A percentile compares a stretch with the other conserved stretches of the same genome.
phyloP scores from a whole-genome alignment of 495 filamentous ascomycete genomes.

The Annulohypoxylon stygium region DNA sequence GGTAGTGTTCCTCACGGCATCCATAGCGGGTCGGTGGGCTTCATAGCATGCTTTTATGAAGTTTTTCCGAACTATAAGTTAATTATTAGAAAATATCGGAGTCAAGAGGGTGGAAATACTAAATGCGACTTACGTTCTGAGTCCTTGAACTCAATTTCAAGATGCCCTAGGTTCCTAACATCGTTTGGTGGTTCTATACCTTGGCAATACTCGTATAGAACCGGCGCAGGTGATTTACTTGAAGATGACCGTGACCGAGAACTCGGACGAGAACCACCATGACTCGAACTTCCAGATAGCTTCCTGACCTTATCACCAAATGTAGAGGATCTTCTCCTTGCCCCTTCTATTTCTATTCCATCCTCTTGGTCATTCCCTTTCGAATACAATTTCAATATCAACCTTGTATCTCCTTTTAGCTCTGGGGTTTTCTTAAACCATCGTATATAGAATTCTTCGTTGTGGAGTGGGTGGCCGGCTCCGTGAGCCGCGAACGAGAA shows the following conservation, averaged over 20 bases:
- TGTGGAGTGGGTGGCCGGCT: slow-evolving; percentile 8
- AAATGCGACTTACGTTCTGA: slow-evolving; percentile 19
- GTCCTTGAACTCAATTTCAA: slow-evolving; percentile 44
- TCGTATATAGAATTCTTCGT: slow-evolving; percentile 41
- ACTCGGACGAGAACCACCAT: background rate
- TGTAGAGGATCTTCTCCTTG: slow-evolving; percentile 17
- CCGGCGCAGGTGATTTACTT: background rate
- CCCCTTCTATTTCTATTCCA: background rate
- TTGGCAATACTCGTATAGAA: slow-evolving; percentile 18
- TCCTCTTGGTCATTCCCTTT: slow-evolving; percentile 24
- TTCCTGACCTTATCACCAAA: slow-evolving; percentile 15
- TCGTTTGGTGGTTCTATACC: slow-evolving; percentile 33
- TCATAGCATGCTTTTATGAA: slow-evolving; percentile 46
- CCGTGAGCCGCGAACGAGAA: slow-evolving; percentile 42
- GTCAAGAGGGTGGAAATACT: background rate
- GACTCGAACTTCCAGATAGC: slow-evolving; percentile 18
- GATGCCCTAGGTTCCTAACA: slow-evolving; percentile 30
- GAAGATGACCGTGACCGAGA: slow-evolving; percentile 27
- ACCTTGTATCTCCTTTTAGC: slow-evolving; percentile 32
- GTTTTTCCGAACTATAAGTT: slow-evolving; percentile 35
- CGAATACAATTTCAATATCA: slow-evolving; percentile 33
- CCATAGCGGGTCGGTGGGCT: slow-evolving; percentile 26
- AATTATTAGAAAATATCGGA: background rate
- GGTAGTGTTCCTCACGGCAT: slow-evolving; percentile 17
- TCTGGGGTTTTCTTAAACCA: slow-evolving; percentile 46